These are phyloP conservation scores for Colletotrichum destructivum DNA, from an alignment of 2,329 filamentous ascomycete genomes.

Conservation along the genomic window DNA sequence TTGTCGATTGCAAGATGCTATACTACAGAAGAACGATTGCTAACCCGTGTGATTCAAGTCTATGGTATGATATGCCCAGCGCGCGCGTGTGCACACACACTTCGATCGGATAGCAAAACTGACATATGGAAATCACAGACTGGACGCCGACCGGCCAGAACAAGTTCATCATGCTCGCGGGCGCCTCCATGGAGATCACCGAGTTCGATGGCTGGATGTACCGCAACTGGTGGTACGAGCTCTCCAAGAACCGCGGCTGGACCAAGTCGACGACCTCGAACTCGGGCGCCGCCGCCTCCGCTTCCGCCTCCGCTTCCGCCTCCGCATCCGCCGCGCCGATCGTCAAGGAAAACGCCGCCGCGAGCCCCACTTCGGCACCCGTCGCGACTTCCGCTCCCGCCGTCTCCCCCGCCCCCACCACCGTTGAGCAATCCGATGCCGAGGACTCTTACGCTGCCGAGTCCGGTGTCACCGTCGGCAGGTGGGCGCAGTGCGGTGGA, in stretches of 20 bases:
- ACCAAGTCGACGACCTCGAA: not conserved
- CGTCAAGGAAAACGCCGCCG: slow-evolving; percentile 14
- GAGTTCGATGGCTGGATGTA: slow-evolving; percentile 66
- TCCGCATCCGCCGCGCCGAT: not conserved
- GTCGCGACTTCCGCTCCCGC: not conserved
- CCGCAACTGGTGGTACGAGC: slow-evolving; percentile 61
- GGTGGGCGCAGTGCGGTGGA: slow-evolving; percentile 57
- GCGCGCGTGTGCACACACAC: no score
- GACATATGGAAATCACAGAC: slow-evolving; percentile 49
- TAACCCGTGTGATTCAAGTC: not conserved
- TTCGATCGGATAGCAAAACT: slow-evolving; percentile 35
- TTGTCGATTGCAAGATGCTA: not conserved
- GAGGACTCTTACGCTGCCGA: not conserved
- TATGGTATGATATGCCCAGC: not conserved
- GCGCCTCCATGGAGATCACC: slow-evolving; percentile 57
- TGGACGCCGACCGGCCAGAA: slow-evolving; percentile 59
- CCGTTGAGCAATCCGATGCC: not conserved
- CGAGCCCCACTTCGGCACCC: not conserved
- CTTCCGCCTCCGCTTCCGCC: not conserved
- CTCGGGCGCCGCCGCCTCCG: not conserved
- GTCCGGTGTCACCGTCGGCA: slow-evolving; percentile 43
- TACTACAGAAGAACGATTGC: not conserved
- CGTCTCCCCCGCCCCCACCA: not conserved
- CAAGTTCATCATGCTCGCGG: slow-evolving; percentile 63
- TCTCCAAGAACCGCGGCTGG: slow-evolving; percentile 50